Evolutionary conservation across 768 basidiomycete species (phyloP), one percentile per base, ranked within the genome.

Genomic region (Tulasnella sp.): DNA sequence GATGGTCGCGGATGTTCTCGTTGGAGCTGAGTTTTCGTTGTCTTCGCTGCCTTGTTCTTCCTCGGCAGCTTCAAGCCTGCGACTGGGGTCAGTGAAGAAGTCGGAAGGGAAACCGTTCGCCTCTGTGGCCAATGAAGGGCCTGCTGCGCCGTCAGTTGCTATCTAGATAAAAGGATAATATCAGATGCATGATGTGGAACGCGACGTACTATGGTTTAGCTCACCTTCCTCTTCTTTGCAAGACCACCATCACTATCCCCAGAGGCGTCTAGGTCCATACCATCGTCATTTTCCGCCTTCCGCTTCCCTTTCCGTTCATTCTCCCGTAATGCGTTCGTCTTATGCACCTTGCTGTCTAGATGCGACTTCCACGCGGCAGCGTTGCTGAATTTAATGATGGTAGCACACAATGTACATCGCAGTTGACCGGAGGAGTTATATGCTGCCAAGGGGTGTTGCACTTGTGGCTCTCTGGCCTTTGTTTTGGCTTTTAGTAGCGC

Each of bases 331-430:
- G 83, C 81, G 66, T 80, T 83, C 42, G 76, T 82, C 32, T 88
- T 81, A 68, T 92, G 88, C 1, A 71, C 71, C 72, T 91, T 91
- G 72, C 85, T 88, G 11, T 84, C 88, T 19, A 92, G 69, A 71
- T 92, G 88, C 21, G 88, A 87, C 61, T 88, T 82, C 88, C 88
- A 92, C n/a, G 85, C 85, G 24, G 85, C 80, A 2, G 86, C 78
- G 66, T 88, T 81, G 19, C 44, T 44, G 43, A 56, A 56, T 66
- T 89, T 91, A 59, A 92, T 76, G 19, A 71, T 60, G 10, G 74
- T 77, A 1, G 76, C 76, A 67, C 88, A 92, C 24, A 81, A 78
- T 3, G 74, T 66, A 65, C 88, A 92, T 60, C 81, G 79, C 27
- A 92, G 75, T 67, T 86, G 83, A 48, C 87, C 86, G 26, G 72